Evolutionary conservation across 257 asterid genomes (phyloP), one percentile per base, ranked within the genome.

Genomic region (Solanum pennellii): DNA sequence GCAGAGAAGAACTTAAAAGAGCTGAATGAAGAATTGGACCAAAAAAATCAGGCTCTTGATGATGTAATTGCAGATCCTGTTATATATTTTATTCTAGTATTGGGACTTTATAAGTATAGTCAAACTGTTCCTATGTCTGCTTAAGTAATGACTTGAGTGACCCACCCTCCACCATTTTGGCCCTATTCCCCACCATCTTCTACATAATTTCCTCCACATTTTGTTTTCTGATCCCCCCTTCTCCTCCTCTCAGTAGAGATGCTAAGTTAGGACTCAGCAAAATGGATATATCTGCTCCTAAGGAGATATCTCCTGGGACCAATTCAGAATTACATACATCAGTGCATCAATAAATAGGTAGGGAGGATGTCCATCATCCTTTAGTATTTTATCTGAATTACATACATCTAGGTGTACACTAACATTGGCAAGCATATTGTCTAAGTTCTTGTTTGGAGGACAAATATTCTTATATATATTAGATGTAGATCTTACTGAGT

Each of bases 1-100:
- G 95, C 98, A 31, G 95, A 94, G 94, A 94, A 89, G 87, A 92
- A 90, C 82, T 90, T 96, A 87, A 90, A 87, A 83, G 94, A 92
- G 90, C 92, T 96, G 84, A 92, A 91, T 83, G 97, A 92, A 91
- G 99, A 95, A 62, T 91, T 97, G 92, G 93, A 92, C 62, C 93
- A 92, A 86, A 94, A 93, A 91, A 93, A 92, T 90, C 99, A 94
- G 91, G 94, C 96, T 90, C 98, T 93, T 87, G 98, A 97, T 89
- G 99, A 97, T 93, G 99, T 97, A 95, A 92, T 52, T 42, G 39
- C 68, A 82, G 45, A 29, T 49, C 69, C 85, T 29, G 60, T 49
- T 82, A 11, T 49, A 82, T 47, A 49, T 49, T 82, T 10, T 82
- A 45, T 47, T 82, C 85, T 82, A 49, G 69, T 35, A 49, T 49